These are phyloP conservation scores for Aspergillus neoniger DNA, from an alignment of 2,329 filamentous ascomycete genomes.

Conservation along the genomic window DNA sequence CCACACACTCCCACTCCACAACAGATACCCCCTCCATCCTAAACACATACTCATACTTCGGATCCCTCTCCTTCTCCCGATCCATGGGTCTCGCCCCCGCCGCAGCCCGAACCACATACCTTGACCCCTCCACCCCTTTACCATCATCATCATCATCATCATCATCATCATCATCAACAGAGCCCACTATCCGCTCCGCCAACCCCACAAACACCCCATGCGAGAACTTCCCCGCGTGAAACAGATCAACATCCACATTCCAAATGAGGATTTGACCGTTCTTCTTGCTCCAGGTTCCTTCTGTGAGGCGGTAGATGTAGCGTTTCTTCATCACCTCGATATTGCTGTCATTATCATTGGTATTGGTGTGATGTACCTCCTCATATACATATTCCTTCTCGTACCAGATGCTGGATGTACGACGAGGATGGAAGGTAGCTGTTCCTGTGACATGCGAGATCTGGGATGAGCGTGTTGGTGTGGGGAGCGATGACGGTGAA, in stretches of 20 bases:
- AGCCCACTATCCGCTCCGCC: not conserved
- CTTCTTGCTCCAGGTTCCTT: not conserved
- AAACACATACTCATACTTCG: constrained; percentile 26
- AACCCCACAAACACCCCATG: constrained; percentile 12
- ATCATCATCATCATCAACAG: not conserved
- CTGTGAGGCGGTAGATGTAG: constrained; percentile 19
- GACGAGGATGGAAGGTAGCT: constrained; percentile 64
- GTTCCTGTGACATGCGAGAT: constrained; percentile 53
- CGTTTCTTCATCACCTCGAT: not conserved
- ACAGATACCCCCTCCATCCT: constrained; percentile 32
- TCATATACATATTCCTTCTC: constrained; percentile 39
- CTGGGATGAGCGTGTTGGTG: not conserved
- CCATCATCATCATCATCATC: not conserved
- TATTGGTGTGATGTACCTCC: constrained; percentile 14
- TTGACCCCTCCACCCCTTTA: not conserved
- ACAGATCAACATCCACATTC: constrained; percentile 2
- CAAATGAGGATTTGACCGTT: constrained; percentile 21
- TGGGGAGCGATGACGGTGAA: not conserved
- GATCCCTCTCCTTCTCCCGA: not conserved
- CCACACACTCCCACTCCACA: constrained; percentile 25
- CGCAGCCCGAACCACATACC: constrained; percentile 20
- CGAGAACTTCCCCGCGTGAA: not conserved
- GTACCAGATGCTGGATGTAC: constrained; percentile 51
- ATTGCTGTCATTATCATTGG: not conserved
- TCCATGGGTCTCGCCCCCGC: not conserved